A percentile compares a stretch with the other conserved stretches of the same genome.
Conservation (phyloP, 306 rosid genomes). For the Castanea sativa region DNA sequence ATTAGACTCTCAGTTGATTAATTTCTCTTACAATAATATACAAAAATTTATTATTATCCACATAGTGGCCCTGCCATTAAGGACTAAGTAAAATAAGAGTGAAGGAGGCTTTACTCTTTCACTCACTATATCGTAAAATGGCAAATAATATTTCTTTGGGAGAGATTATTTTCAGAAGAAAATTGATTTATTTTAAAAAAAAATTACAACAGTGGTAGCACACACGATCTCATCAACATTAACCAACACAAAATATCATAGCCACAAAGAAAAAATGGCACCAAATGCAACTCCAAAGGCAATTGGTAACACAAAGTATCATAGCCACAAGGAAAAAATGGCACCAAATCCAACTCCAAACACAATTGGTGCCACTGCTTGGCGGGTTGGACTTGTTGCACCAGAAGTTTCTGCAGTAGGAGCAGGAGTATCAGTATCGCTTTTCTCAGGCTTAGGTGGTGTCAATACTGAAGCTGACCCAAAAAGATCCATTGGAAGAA, state of each 20-base stretch:
- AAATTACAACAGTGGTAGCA: not conserved
- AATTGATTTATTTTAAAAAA: not conserved
- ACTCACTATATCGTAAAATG: not conserved
- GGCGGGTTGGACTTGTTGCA: constrained; percentile 5
- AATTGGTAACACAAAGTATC: not conserved
- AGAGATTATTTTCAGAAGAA: not conserved
- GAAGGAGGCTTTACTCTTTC: not conserved
- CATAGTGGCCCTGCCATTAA: not conserved
- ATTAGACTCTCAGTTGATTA: not conserved
- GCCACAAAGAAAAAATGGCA: constrained; percentile 9
- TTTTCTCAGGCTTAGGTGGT: constrained; percentile 53
- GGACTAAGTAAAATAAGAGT: not conserved
- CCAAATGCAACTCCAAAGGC: constrained; percentile 7
- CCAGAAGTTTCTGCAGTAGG: constrained; percentile 45
- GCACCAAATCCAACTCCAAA: constrained; percentile 15
- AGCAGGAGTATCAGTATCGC: constrained; percentile 39
- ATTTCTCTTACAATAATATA: not conserved
- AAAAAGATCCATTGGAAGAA: constrained; percentile 72
- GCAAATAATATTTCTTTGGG: not conserved
- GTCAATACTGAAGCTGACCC: constrained; percentile 63
- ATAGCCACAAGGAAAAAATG: constrained; percentile 7
- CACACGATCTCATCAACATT: not conserved
- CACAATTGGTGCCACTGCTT: not conserved
- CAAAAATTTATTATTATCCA: not conserved
- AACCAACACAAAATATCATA: not conserved